Base-by-base conservation (phyloP, 768 basidiomycete species). In the Suillus spraguei region DNA sequence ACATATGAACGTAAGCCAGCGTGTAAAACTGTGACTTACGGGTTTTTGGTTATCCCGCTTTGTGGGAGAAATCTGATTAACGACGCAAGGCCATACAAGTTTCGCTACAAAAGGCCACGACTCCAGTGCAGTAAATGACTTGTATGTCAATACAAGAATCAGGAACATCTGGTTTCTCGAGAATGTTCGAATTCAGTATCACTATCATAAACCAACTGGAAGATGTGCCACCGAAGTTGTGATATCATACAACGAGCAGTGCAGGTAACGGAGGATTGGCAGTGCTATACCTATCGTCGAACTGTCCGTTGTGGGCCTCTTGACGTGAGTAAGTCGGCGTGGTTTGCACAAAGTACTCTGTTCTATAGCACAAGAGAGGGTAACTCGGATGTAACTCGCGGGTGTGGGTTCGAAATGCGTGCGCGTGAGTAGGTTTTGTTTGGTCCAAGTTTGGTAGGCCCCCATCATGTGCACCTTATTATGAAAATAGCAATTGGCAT, bases 61-160 rank as follows among this genome's bases (percentile, higher is more conserved):
- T 9, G 28, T 36, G 55, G 55, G 41, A 63, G 46, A 63, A 28
- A 60, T 41, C 42, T 60, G n/a, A 63, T 20, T 14, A 42, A 20
- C 11, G 59, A 59, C 8, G 5, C 38, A 22, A 63, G n/a, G 35
- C 41, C 59, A 16, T 39, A 7, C 33, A 63, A n/a, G 42, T 47
- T 14, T n/a, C 42, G 17, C 42, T 20, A 42, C 42, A 20, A 33
- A 35, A 24, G 38, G 13, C 54, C 59, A 10, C 2, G 22, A 5
- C 22, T 22, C 13, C 13, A 39, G 39, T 41, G 53, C 63, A 32
- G 47, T 50, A 42, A 64, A 66, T 32, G 52, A 5, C 36, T 47
- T 50, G 59, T 46, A 58, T 11, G 65, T 64, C 22, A 59, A 41
- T 7, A 63, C 65, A 38, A 66, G 59, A 14, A 47, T 39, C 14